Conservation (phyloP, 129 eudicot species). For the Oenanthe sinensis region DNA sequence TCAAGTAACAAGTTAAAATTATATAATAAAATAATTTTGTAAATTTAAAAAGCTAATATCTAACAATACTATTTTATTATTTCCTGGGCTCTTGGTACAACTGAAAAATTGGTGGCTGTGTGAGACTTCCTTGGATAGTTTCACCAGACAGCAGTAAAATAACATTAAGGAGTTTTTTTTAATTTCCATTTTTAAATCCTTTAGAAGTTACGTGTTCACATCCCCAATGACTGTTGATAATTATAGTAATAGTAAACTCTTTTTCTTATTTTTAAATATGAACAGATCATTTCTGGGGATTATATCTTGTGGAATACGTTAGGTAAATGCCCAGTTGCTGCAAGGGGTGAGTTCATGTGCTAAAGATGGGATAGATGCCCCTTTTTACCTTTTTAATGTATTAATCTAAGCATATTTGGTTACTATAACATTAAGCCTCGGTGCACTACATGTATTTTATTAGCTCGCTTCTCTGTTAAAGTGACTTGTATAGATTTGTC, state of each 20-base stretch:
- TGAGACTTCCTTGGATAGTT: background rate
- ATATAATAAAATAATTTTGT: too few relatives aligned
- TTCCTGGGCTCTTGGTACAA: background rate
- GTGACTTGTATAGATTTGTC: background rate
- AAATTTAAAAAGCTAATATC: too few relatives aligned
- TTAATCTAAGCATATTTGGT: background rate
- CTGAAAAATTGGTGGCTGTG: background rate
- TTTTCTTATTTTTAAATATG: slow-evolving; percentile 10
- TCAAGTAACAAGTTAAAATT: too few relatives aligned
- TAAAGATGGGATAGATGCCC: background rate
- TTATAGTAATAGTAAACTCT: background rate
- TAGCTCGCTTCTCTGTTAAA: background rate
- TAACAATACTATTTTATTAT: too few relatives aligned
- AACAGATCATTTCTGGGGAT: slow-evolving; percentile 86
- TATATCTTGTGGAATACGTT: slow-evolving; percentile 94
- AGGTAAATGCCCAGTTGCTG: slow-evolving; percentile 88
- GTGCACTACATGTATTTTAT: background rate
- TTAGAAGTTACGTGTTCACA: background rate
- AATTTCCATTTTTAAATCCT: background rate
- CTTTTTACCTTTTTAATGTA: background rate
- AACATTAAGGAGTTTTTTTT: background rate
- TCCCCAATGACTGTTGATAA: background rate
- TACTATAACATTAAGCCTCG: background rate
- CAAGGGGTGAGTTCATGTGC: slow-evolving; percentile 18
- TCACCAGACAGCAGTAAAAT: background rate